Evolutionary conservation across 495 filamentous ascomycete genomes (phyloP).

Genomic region (Penicillium simplicissimum): DNA sequence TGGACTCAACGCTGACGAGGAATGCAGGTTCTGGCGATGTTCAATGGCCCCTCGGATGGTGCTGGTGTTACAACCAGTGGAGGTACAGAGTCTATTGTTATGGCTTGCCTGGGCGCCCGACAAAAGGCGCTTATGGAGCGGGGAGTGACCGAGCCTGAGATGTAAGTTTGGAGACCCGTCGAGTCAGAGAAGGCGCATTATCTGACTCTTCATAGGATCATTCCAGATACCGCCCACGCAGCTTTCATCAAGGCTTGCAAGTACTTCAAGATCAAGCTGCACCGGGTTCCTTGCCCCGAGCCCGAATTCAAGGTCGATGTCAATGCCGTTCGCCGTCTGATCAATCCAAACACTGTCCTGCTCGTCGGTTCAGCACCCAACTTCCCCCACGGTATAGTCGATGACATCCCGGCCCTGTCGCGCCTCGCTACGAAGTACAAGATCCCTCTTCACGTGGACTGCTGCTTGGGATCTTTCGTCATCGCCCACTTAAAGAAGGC

Average conservation of each 20-base stretch:
- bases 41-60: conserved; percentile 81
- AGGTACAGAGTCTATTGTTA: conserved; percentile 93
- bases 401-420: conserved; percentile 86
- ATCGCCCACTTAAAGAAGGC: conserved; percentile 88
- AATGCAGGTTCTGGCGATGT: conserved; percentile 70
- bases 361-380: conserved; percentile 95
- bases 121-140: conserved; percentile 85
- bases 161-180: conserved; percentile 53
- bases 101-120: conserved; percentile 86
- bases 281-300: conserved; percentile 85
- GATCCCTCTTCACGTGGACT: conserved; percentile 93
- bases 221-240: conserved; percentile 91
- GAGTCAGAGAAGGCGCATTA: neutral
- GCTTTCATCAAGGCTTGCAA: conserved; percentile 93
- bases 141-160: conserved; percentile 89
- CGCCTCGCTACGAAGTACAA: conserved; percentile 75
- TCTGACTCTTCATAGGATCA: conserved; percentile 62
- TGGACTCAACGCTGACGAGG: neutral
- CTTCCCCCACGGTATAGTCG: conserved; percentile 97
- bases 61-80: conserved; percentile 91
- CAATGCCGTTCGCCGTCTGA: conserved; percentile 72
- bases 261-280: conserved; percentile 94
- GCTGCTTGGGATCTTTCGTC: conserved; percentile 94
- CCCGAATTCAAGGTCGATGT: conserved; percentile 82
- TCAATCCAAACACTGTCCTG: conserved; percentile 95